Conservation (phyloP, 495 filamentous ascomycete genomes). For the Penicillium tannophilum region DNA sequence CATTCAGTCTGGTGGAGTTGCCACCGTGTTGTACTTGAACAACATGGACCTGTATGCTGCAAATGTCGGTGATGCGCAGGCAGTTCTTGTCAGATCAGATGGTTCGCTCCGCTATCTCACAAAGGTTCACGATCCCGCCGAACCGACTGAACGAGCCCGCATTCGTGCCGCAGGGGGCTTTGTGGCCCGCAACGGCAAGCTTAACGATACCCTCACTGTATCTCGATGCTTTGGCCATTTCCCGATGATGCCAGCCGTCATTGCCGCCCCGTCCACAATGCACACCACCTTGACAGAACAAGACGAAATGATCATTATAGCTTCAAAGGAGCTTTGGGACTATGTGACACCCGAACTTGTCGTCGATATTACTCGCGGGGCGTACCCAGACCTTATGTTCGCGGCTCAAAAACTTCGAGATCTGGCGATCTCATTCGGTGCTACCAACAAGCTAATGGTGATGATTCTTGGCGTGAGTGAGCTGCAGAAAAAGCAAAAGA, state of each 20-base stretch:
- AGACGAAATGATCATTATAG: conserved; percentile 92
- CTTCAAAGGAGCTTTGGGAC: conserved; percentile 92
- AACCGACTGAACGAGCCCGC: conserved; percentile 76
- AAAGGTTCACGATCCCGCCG: conserved; percentile 88
- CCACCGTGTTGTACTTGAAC: conserved; percentile 87
- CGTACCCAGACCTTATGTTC: conserved; percentile 87
- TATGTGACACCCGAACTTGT: conserved; percentile 84
- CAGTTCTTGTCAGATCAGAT: conserved; percentile 88
- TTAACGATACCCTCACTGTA: conserved; percentile 89
- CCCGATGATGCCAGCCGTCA: conserved; percentile 87
- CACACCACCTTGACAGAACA: conserved; percentile 80
- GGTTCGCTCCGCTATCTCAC: conserved; percentile 79
- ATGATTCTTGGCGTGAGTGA: conserved; percentile 95
- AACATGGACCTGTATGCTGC: conserved; percentile 89
- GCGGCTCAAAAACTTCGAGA: conserved; percentile 96
- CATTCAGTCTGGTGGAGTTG: conserved; percentile 83
- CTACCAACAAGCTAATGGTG: conserved; percentile 94
- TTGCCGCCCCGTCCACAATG: conserved; percentile 83
- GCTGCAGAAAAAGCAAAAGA: conserved; percentile 77
- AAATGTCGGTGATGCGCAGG: conserved; percentile 94
- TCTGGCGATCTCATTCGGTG: conserved; percentile 92
- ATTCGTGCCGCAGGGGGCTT: conserved; percentile 95
- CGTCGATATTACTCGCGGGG: conserved; percentile 86
- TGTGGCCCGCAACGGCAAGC: conserved; percentile 88
- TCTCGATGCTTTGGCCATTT: conserved; percentile 95